Base-by-base conservation (phyloP, 495 filamentous ascomycete genomes). In the Lasiosphaeris hirsuta region DNA sequence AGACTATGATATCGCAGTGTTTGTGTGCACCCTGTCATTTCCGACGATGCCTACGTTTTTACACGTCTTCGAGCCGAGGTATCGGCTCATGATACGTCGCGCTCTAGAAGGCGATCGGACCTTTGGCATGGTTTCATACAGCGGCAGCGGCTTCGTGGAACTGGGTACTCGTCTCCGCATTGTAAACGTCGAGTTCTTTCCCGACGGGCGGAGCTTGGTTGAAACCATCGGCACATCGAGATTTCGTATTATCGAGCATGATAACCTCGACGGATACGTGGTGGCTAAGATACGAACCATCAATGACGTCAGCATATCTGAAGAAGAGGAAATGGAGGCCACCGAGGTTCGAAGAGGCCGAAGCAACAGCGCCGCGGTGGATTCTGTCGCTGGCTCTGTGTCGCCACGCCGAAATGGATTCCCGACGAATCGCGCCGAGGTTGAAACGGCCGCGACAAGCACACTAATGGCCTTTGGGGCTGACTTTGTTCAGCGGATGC, bases 1-100 rank as follows among this genome's bases (percentile, higher is more conserved):
- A 10, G 86, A 84, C 13, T 78, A 82, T 33, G 81, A 85, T 33
- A 78, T 86, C 10, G 84, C 92, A 0, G 72, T 97, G 2, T 96
- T 96, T 60, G 80, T 95, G 45, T 92, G 88, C 70, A 88, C 90
- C 3, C 72, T 93, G 4, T 81, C 88, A 0, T 92, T 91, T 58
- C 92, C 92, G 10, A 77, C 77, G 0, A 90, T 92, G 84, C 90
- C 89, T 1, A 90, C 87, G 1, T 92, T 91, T 61, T 73, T 97
- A 0, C 88, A 93, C 65, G 81, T 97, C n/a, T 96, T 96, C 68
- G 92, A 97, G 68, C 89, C 90, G 18, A 83, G 90, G 10, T 96
- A 96, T 69, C 84, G 90, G 3, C 78, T 95, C 7, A 93, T 96
- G 90, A 86, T 96, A 17, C 83, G 86, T 45, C 84, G 91, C 23